Base-by-base conservation (phyloP, 148 eudicot species). In the Linanthus parryae region DNA sequence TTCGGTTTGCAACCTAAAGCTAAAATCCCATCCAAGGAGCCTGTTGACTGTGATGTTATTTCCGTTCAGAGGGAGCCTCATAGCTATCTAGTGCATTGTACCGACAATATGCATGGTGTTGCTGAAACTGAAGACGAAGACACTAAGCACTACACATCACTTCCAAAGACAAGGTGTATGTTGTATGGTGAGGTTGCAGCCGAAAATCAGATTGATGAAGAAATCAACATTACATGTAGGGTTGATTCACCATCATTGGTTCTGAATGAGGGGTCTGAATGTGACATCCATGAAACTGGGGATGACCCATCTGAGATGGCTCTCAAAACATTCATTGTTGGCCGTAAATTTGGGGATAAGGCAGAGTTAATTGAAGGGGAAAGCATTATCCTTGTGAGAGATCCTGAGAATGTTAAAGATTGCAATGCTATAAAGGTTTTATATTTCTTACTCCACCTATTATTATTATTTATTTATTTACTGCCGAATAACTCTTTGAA, bases 381-480 rank as follows among this genome's bases (percentile, higher is more conserved):
- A 41, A 71, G 35, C 50, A 63, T 90, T 33, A 57, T 54, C 48
- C 78, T 88, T 62, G 41, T 34, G 15, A 74, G 96, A 75, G 89
- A 84, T 43, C 80, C 85, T 42, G 53, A 38, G 47, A 90, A 90
- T 53, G 52, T 62, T 13, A 90, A 83, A 62, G 97, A 90, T 71
- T 73, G 67, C 46, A 85, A 90, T 76, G 97, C 97, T 45, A 66
- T 90, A 54, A 85, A 85, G 92, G 97, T 90, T 56, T 36, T 24
- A 54, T 52, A 19, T 14, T 46, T 50, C 33, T 52, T 30, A 19
- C 52, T 54, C 61, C 45, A 14, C 14, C 25, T 27, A 45, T 20
- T 58, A 23, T 4, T 54, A 44, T 20, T 12, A 19, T 43, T 15
- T 8, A 24, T 19, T 28, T 56, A 18, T 28, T 26, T 47, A 5